Evolutionary conservation across 257 asterid species (phyloP), one percentile per base, ranked within the genome.

Genomic region (Penstemon eatonii): DNA sequence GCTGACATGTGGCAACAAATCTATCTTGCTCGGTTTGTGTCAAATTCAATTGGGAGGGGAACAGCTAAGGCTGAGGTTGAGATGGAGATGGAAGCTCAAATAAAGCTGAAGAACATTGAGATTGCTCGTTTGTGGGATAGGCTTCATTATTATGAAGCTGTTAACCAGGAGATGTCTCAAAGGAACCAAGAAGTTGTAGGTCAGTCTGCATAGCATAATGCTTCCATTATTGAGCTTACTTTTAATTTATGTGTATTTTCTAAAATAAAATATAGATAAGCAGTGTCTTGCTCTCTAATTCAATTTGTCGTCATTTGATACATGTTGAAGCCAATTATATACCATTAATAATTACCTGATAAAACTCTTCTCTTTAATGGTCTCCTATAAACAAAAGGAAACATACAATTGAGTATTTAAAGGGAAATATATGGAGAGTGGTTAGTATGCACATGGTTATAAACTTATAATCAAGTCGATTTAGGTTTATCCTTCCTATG

Each of bases 121-220:
- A 87, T 91, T 64, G 85, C 96, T 69, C 95, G 99, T 25, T 73
- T 94, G 69, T 79, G 80, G 83, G 97, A 94, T 76, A 87, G 80
- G 75, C 92, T 94, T 57, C 96, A 66, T 75, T 94, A 91, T 75
- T 91, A 89, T 42, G 97, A 91, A 76, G 88, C 99, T 66, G 96
- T 91, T 77, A 94, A 89, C 75, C 88, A 85, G 77, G 95, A 94
- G 85, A 91, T 94, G 99, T 94, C 97, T 60, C 97, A 89, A 68
- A 84, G 99, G 79, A 94, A 91, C 80, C 99, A 94, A 84, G 94
- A 91, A 86, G 84, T 89, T 54, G 76, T 94, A 36, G 99, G 99
- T 91, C 72, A 83, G 91, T 67, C 70, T 84, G 54, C 57, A 11
- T 73, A 74, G 66, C 66, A 37, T 25, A 25, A 25, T 64, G 56